Evolutionary conservation across 805 yeast species (phyloP), one percentile per base, ranked within the genome.

Genomic region (Yarrowia alimentaria): DNA sequence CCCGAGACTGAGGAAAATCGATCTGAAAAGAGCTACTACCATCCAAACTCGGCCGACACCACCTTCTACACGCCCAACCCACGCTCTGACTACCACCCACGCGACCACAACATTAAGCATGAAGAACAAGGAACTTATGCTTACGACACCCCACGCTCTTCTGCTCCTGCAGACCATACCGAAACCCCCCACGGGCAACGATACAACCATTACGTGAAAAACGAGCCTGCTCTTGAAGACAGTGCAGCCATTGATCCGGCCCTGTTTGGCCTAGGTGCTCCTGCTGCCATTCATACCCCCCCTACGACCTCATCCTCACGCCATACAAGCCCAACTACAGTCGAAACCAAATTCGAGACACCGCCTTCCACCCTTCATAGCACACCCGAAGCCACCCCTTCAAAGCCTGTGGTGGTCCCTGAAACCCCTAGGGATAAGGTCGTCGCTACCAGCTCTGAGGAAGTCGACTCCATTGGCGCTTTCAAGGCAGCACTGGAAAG

Each of bases 201-300:
- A n/a, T 17, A 24, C 14, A 24, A 24, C 9, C 30, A n/a, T 3
- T 37, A 37, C 6, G n/a, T 40, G 10, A 40, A 40, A 7, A 32
- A 40, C 7, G 47, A 40, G 14, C 22, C 47, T 9, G 11, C 16
- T 1, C 22, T 37, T 20, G 43, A 37, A 12, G 47, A 40, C 11
- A 33, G 33, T 13, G 33, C 33, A 1, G 47, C 33, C 12, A 40
- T 40, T 6, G 47, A 40, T 16, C 47, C 47, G 5, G 47, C 47
- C 19, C 14, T 40, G 14, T 40, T 40, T 7, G 25, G 10, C 13
- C 12, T 40, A 24, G 47, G 33, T 19, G 19, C 20, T 12, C 14
- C 21, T 7, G 11, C 30, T 17, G 30, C 17, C 2, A 24, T 30
- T 17, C 12, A n/a, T 4, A 19, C 25, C 5, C 38, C 38, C 22